Percentiles rank a stretch among this genome's conserved stretches.
These are phyloP conservation scores for Lachnellula cervina DNA, from an alignment of 2,329 filamentous ascomycete species.

Conservation along the genomic window DNA sequence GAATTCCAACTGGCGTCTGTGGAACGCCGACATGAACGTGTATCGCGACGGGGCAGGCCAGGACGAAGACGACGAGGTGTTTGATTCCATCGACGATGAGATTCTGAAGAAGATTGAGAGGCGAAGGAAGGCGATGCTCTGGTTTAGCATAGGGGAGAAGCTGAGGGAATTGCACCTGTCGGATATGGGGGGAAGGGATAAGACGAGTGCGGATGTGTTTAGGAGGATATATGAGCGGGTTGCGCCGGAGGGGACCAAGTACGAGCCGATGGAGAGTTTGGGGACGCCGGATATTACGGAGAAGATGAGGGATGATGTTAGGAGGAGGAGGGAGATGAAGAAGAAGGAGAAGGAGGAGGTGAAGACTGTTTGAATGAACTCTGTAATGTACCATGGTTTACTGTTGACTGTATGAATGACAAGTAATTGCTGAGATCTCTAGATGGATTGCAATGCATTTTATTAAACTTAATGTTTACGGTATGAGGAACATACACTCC, in stretches of 20 bases:
- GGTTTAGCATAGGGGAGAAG: conserved; percentile 5
- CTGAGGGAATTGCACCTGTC: conserved; percentile 4
- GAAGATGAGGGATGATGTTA: conserved; percentile 5
- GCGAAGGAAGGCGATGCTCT: conserved; percentile 5
- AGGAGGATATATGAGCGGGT: conserved; percentile 6
- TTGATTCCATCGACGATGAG: conserved; percentile 4
- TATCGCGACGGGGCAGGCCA: conserved; percentile 5
- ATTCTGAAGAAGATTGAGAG: conserved; percentile 7
- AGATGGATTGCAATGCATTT: too few species aligned
- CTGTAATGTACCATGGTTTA: too few species aligned
- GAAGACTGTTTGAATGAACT: too few species aligned
- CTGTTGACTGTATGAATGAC: too few species aligned
- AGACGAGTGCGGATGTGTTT: conserved; percentile 6
- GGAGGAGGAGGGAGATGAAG: background rate
- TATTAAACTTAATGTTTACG: too few species aligned
- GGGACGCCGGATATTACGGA: background rate
- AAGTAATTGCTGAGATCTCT: too few species aligned
- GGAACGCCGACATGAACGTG: conserved; percentile 10
- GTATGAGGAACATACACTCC: too few species aligned
- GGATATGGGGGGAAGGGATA: conserved; percentile 7
- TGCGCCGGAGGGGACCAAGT: conserved; percentile 3
- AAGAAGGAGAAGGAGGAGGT: too few species aligned
- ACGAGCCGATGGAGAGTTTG: conserved; percentile 1
- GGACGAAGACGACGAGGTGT: conserved; percentile 5
- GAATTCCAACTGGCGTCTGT: conserved; percentile 6